Base-by-base conservation (phyloP, 2,329 filamentous ascomycete genomes). In the Ceratocystis ficicola region DNA sequence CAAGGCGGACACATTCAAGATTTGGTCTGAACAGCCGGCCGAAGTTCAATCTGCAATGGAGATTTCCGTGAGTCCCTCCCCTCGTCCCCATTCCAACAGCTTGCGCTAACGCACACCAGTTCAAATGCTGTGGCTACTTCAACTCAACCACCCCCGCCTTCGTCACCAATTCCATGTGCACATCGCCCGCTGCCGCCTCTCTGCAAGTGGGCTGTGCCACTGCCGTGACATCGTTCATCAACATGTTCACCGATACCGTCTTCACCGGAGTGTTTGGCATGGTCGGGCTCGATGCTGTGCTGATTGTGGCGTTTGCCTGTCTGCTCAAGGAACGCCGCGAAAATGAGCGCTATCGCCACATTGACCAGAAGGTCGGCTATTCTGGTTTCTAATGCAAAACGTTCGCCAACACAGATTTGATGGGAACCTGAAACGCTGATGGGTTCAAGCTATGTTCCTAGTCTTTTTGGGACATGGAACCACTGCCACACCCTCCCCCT, bases 241-340 rank as follows among this genome's bases (percentile, higher is more conserved):
- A 90, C 75, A 77, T 78, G 67, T 88, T 87, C 72, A 77, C 93
- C 69, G 88, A 91, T 75, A 76, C 84, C 66, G 84, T 93, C 72
- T 94, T 93, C 74, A 94, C 89, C 0, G 84, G 84, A 28, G 80
- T 88, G 65, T 94, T 94, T 73, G 89, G 88, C 68, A 85, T 93
- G 74, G 88, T 92, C 68, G 88, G 80, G 66, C 74, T 90, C 69
- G 85, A 91, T 72, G 81, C 81, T 52, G 72, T 89, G 63, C 78
- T 93, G 62, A 77, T 93, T 70, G 77, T 93, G 66, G 83, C 84
- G 70, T 85, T 87, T 12, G 86, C 87, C 36, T 90, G 90, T 75
- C 79, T 94, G 57, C 79, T 90, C 71, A 92, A 91, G 80, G 86
- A 90, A 71, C 85, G 89, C 72, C 88, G 87, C 76, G 89, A 94